Percentiles rank a stretch among this genome's conserved stretches.
These are phyloP conservation scores for Lyophyllum shimeji DNA, from an alignment of 768 basidiomycete species.

Conservation along the genomic window DNA sequence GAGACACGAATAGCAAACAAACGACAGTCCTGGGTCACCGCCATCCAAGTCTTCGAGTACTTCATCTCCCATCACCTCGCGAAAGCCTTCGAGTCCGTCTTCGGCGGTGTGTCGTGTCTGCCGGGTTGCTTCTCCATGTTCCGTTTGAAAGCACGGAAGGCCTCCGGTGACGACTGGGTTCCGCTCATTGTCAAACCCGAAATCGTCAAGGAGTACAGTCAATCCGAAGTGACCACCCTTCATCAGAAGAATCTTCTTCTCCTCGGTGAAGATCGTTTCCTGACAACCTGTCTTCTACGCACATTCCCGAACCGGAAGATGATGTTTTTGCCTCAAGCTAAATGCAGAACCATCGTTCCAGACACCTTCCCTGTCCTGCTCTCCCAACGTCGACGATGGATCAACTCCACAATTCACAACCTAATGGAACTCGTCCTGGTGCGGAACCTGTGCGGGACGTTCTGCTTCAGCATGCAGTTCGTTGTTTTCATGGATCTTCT, in stretches of 20 bases:
- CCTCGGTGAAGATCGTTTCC: constrained; percentile 97
- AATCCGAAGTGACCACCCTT: constrained; percentile 87
- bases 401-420: constrained; percentile 99
- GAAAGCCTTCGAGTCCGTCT: constrained; percentile 98
- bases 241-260: constrained; percentile 98
- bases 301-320: constrained; percentile 99
- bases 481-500: constrained; percentile 97
- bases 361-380: constrained; percentile 92
- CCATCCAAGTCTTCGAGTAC: constrained; percentile 98
- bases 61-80: constrained; percentile 99
- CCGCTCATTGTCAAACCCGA: constrained; percentile 96
- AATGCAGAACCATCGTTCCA: constrained; percentile 93
- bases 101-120: constrained; percentile 98
- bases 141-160: constrained; percentile 88
- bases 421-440: constrained; percentile 98
- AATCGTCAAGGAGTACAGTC: constrained; percentile 96
- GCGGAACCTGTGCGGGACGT: constrained; percentile 95
- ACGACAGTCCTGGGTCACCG: constrained; percentile 96
- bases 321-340: constrained; percentile 98
- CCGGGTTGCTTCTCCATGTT: constrained; percentile 99
- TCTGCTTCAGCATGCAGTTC: constrained; percentile 99
- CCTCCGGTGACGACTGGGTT: constrained; percentile 92
- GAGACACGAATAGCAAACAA: constrained; percentile 99
- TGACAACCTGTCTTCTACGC: constrained; percentile 93
- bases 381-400: constrained; percentile 98